Conservation (phyloP, 1,284 basidiomycete genomes). For the Ustilago cynodontis region DNA sequence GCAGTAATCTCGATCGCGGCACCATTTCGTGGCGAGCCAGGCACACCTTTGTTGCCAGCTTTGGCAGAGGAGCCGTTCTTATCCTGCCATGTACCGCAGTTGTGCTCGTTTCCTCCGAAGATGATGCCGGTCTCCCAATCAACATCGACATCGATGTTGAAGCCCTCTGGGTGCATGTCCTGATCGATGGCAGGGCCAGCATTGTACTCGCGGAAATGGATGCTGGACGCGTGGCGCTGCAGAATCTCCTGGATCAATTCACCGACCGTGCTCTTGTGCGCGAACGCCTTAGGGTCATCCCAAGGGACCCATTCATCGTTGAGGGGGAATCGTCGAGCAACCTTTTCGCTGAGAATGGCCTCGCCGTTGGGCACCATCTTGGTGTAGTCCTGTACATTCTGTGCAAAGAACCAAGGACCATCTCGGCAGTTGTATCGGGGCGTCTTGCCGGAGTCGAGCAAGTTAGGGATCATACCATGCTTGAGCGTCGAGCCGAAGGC, state of each 20-base stretch:
- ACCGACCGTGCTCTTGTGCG: constrained; percentile 76
- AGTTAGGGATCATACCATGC: constrained; percentile 65
- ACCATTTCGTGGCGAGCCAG: constrained; percentile 94
- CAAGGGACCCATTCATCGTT: constrained; percentile 94
- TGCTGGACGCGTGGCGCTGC: constrained; percentile 91
- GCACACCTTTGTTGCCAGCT: constrained; percentile 92
- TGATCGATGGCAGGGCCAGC: constrained; percentile 93
- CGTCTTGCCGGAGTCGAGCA: constrained; percentile 61
- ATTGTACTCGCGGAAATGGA: constrained; percentile 94
- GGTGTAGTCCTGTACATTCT: constrained; percentile 96
- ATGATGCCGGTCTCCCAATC: constrained; percentile 95
- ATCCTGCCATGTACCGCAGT: constrained; percentile 68
- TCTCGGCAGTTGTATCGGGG: constrained; percentile 85
- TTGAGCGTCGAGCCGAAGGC: constrained; percentile 63
- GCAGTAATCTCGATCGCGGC: constrained; percentile 96
- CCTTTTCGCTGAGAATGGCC: constrained; percentile 81
- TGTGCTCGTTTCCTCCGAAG: constrained; percentile 80
- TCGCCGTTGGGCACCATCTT: constrained; percentile 85
- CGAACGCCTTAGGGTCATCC: constrained; percentile 81
- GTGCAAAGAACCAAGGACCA: constrained; percentile 97
- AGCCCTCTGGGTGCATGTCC: constrained; percentile 93
- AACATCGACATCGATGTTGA: constrained; percentile 91
- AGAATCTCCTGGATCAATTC: constrained; percentile 96
- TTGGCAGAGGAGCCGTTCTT: constrained; percentile 70
- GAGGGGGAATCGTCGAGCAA: constrained; percentile 90